These are phyloP conservation scores for Euclidium syriacum DNA, from an alignment of 345 rosid species.

Conservation along the genomic window DNA sequence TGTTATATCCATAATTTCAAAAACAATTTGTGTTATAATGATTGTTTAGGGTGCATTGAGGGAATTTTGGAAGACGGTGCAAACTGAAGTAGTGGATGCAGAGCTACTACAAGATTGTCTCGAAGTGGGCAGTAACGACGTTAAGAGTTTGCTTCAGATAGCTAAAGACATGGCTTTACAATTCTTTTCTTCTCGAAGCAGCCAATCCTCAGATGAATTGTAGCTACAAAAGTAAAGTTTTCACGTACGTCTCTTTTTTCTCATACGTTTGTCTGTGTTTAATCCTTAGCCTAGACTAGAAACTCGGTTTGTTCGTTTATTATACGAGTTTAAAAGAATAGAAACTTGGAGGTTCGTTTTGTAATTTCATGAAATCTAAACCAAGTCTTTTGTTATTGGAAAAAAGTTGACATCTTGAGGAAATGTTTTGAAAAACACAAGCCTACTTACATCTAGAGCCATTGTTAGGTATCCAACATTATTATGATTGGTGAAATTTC, in stretches of 20 bases:
- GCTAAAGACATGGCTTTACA: slow-evolving; percentile 45
- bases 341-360: slow-evolving; percentile 4
- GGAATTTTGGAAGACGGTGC: slow-evolving; percentile 54
- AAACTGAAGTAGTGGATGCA: slow-evolving; percentile 61
- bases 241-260: slow-evolving; percentile 1
- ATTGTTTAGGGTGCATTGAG: slow-evolving; percentile 58
- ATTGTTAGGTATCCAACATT: background rate
- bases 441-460: slow-evolving; percentile 13
- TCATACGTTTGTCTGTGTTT: too few relatives aligned
- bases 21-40: background rate
- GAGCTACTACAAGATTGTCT: slow-evolving; percentile 66
- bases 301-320: too few relatives aligned
- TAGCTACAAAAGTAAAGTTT: slow-evolving; percentile 16
- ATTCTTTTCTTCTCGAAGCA: slow-evolving; percentile 27
- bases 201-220: slow-evolving; percentile 30
- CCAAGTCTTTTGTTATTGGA: background rate
- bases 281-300: too few relatives aligned
- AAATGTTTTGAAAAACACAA: slow-evolving; percentile 4
- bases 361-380: slow-evolving; percentile 1
- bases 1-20: too few relatives aligned
- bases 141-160: slow-evolving; percentile 57
- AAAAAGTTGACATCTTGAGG: background rate
- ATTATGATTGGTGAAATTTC: slow-evolving; percentile 9
- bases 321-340: too few relatives aligned
- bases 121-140: slow-evolving; percentile 56